Percentiles rank a stretch among this genome's conserved stretches.
Evolutionary conservation across 768 basidiomycete genomes (phyloP).

Genomic region (Hygrocybe punicea): DNA sequence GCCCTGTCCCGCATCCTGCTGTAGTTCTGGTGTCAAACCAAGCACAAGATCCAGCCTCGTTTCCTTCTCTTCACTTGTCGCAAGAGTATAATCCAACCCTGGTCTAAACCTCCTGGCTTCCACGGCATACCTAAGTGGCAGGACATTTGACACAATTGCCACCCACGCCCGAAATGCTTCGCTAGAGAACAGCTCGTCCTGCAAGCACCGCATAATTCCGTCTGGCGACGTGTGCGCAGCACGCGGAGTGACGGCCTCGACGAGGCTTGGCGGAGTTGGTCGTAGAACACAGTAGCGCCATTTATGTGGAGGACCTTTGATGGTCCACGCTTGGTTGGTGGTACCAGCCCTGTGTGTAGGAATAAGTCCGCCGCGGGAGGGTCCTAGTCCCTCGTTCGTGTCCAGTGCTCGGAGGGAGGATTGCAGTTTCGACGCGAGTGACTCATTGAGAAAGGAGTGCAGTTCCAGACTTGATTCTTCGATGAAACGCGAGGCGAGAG

Average conservation of each 20-base stretch:
- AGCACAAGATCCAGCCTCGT: constrained; percentile 82
- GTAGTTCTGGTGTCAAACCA: constrained; percentile 71
- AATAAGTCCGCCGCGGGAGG: constrained; percentile 50
- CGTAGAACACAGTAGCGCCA: constrained; percentile 83
- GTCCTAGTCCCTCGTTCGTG: constrained; percentile 57
- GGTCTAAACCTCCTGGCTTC: constrained; percentile 88
- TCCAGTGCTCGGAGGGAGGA: constrained; percentile 63
- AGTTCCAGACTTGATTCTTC: constrained; percentile 86
- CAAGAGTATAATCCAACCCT: constrained; percentile 92
- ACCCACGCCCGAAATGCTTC: constrained; percentile 91
- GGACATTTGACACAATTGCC: constrained; percentile 61
- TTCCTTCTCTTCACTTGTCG: constrained; percentile 79
- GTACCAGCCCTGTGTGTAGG: constrained; percentile 68
- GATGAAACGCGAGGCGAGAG: constrained; percentile 76
- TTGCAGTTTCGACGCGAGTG: constrained; percentile 68
- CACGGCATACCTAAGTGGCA: constrained; percentile 68
- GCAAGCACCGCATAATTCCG: constrained; percentile 60
- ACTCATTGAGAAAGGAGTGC: constrained; percentile 73
- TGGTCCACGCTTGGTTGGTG: constrained; percentile 54
- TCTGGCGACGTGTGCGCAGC: constrained; percentile 52
- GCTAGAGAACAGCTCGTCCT: constrained; percentile 75
- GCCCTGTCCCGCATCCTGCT: constrained; percentile 23
- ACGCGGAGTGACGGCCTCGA: constrained; percentile 49
- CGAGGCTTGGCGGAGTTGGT: constrained; percentile 36
- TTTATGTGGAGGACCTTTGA: constrained; percentile 90